Evolutionary conservation across 176 grass and related monocot species (phyloP), one percentile per base, ranked within the genome.

Genomic region (Oryza glumipatula): DNA sequence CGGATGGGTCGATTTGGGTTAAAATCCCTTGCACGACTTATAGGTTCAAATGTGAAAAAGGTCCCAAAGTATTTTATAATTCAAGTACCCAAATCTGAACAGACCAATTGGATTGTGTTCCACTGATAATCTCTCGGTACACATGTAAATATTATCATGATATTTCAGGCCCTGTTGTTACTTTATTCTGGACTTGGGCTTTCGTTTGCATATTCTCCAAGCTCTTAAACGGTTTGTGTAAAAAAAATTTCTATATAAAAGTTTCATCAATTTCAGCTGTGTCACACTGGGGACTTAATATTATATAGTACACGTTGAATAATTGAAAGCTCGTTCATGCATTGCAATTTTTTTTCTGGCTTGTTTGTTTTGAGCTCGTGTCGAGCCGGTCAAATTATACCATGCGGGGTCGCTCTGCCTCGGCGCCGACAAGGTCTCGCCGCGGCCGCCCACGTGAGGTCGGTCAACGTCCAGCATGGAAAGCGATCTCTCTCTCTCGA

Each of bases 141-240:
- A 48, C 74, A 10, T 86, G 88, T 86, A 78, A 90, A 90, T 82
- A 82, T 36, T 63, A 19, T 12, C 66, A 65, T n/a, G 56, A 71
- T 44, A 70, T 70, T 65, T 39, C 6, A 41, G 38, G 38, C 38
- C 38, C 38, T 7, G 38, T 39, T 39, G 38, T 39, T 39, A 39
- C 6, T 39, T 39, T 39, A 39, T 39, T 39, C 0, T 39, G 38
- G 38, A 39, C 38, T 39, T 1, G 1, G 35, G 0, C 5, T 36
- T 36, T 36, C 35, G 6, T 39, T 39, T 39, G 5, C 38, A 39
- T 36, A 0, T 39, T 39, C 6, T 39, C 6, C 38, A 39, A 39
- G 38, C 5, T 39, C 38, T 39, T 39, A 39, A 39, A 39, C 38
- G 6, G 38, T 36, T 36, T 36, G 35, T 36, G 35, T 36, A 36